Evolutionary conservation across 148 eudicot species (phyloP), one percentile per base, ranked within the genome.

Genomic region (Rheum nobile): DNA sequence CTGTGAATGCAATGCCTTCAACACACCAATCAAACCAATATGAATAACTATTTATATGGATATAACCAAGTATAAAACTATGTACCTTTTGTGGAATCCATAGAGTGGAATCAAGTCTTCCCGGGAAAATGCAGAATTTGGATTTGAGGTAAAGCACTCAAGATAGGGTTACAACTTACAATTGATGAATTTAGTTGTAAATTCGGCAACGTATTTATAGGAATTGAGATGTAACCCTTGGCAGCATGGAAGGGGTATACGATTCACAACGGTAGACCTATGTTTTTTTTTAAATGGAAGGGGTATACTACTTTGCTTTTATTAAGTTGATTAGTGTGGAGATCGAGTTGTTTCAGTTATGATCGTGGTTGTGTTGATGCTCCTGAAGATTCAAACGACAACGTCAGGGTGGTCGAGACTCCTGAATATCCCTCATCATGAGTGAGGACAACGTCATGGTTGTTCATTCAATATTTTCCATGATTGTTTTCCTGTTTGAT

Each of bases 1-100:
- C 96, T 0, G 87, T 84, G 76, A 90, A 92, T 61, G 8, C 68
- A 61, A 14, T 16, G 17, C 19, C 37, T 28, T 31, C 68, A 61
- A 29, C 37, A 4, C 31, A 26, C 65, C 57, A 52, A 52, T 52
- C 7, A 8, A 24, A 24, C 26, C 26, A 55, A 55, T 2, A 37
- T 2, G 6, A 37, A 37, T 2, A 2, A 37, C 2, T 37, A 37
- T 37, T 6, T 2, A 37, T 37, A 37, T 10, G 8, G 43, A 7
- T 7, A 12, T 9, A 16, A 16, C 6, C 26, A 14, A 8, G 65
- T 26, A 2, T 16, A 19, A 50, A 50, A 50, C 5, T 26, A 5
- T 16, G 22, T 28, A 61, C 5, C 19, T 29, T 31, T 61, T 28
- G 37, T 14, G n/a, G 37, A 61, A 31, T 29, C 37, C n/a, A 61